Evolutionary conservation across 2,329 filamentous ascomycete species (phyloP).

Genomic region (Cladosporium austrohemisphaericum): DNA sequence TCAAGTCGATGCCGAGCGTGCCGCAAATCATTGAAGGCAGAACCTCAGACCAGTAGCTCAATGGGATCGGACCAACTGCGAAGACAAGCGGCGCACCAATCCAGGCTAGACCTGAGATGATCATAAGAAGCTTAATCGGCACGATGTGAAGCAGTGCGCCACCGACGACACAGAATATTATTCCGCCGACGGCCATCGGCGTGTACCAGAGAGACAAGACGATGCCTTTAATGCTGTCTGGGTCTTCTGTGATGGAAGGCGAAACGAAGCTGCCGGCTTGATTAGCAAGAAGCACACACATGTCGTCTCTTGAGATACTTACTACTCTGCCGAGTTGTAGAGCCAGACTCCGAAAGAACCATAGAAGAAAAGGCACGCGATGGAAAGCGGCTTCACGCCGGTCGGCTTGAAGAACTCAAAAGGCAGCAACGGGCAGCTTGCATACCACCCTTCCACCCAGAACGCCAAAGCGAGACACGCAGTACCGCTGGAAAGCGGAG

Average conservation of each 20-base stretch:
- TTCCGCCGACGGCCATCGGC: constrained; percentile 33
- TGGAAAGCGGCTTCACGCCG: constrained; percentile 30
- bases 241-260: constrained; percentile 14
- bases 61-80: constrained; percentile 29
- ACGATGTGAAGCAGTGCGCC: constrained; percentile 31
- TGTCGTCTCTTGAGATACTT: constrained; percentile 3
- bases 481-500: constrained; percentile 28
- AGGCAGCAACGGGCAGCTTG: constrained; percentile 33
- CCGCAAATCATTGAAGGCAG: constrained; percentile 37
- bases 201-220: constrained; percentile 34
- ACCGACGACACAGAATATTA: constrained; percentile 31
- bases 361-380: constrained; percentile 36
- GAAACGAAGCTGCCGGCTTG: constrained; percentile 14
- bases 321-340: constrained; percentile 29
- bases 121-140: constrained; percentile 28
- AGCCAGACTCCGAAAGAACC: constrained; percentile 34
- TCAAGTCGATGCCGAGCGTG: constrained; percentile 36
- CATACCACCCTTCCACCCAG: constrained; percentile 34
- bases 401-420: constrained; percentile 34
- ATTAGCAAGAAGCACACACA: constrained; percentile 15
- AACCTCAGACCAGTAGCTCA: constrained; percentile 35
- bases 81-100: constrained; percentile 34
- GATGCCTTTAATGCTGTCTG: constrained; percentile 25
- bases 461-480: constrained; percentile 27
- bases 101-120: constrained; percentile 34